phyloP scores from a whole-genome alignment of 2,329 filamentous ascomycete species.

The Arthrobotrys sphaeroides region DNA sequence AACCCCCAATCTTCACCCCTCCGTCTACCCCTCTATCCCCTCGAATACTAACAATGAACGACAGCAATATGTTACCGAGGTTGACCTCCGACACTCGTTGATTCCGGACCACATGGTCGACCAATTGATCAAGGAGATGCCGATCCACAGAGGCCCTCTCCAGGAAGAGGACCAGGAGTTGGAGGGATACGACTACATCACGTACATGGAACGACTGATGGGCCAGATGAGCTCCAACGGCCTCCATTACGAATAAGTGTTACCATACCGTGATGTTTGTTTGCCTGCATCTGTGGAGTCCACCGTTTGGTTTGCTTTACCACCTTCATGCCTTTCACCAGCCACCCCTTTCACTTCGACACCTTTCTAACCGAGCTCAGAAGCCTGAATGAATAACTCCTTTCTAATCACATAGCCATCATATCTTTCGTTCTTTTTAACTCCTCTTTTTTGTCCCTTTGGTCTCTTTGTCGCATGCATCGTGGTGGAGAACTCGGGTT shows the following conservation, averaged over 20 bases:
- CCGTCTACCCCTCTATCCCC: background rate
- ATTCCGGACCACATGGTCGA: constrained; percentile 98
- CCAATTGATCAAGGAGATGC: constrained; percentile 87
- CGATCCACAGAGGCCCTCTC: constrained; percentile 75
- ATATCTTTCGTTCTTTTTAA: background rate
- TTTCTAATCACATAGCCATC: constrained; percentile 8
- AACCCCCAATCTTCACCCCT: too few relatives aligned
- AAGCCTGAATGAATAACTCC: background rate
- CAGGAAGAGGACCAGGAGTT: constrained; percentile 85
- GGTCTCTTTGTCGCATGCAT: constrained; percentile 15
- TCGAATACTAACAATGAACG: constrained; percentile 12
- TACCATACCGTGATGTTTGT: constrained; percentile 60
- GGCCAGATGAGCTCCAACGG: constrained; percentile 56
- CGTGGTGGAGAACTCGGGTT: constrained; percentile 15
- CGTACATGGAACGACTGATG: constrained; percentile 92
- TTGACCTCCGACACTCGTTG: constrained; percentile 91
- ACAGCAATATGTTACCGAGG: constrained; percentile 92
- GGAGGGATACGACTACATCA: constrained; percentile 83
- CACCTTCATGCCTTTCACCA: background rate
- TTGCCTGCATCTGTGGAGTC: constrained; percentile 14
- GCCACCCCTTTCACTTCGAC: background rate
- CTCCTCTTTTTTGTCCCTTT: background rate
- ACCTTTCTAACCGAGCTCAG: background rate
- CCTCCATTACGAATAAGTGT: background rate
- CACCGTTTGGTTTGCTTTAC: background rate